Evolutionary conservation across 345 rosid genomes (phyloP), one percentile per base, ranked within the genome.

Genomic region (Salix purpurea): DNA sequence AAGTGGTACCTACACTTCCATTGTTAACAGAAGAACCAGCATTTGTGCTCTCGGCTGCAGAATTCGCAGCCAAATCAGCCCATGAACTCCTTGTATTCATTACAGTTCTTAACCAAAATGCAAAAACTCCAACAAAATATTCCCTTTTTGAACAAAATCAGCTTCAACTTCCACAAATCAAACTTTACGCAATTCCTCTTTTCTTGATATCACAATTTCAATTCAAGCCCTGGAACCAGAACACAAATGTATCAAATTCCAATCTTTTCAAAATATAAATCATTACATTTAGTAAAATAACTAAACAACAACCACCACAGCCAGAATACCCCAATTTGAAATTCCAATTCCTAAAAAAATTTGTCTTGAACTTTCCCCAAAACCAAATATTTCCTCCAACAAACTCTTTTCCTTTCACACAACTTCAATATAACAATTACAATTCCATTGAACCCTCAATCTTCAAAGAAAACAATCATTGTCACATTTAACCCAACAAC

Each of bases 21-120:
- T 78, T 82, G 75, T 74, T 80, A 66, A 78, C 89, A 82, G 87
- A 78, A 72, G 90, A 78, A 75, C 81, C 91, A 80, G 87, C 67
- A 32, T 70, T 79, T 56, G 79, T 84, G 84, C 89, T 90, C 86
- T 94, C 98, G 65, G 93, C 87, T 77, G 88, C 93, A 80, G 98
- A 84, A 82, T 88, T 91, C 7, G 92, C 99, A 82, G 88, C 98
- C 87, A 81, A 82, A 89, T 96, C 99, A 19, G 99, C 99, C 99
- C 99, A 96, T 85, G 98, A 91, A 79, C 88, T 78, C 70, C 87
- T 85, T 67, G 79, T 89, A 89, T 82, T 90, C 92, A 85, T 83
- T 84, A 83, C 75, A 82, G 81, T 82, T 73, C 76, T 28, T 34
- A 9, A 65, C 81, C 73, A 40, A 15, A 66, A 48, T n/a, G 26